Base-by-base conservation (phyloP, 1,284 basidiomycete species). In the Wolfiporia cocos region DNA sequence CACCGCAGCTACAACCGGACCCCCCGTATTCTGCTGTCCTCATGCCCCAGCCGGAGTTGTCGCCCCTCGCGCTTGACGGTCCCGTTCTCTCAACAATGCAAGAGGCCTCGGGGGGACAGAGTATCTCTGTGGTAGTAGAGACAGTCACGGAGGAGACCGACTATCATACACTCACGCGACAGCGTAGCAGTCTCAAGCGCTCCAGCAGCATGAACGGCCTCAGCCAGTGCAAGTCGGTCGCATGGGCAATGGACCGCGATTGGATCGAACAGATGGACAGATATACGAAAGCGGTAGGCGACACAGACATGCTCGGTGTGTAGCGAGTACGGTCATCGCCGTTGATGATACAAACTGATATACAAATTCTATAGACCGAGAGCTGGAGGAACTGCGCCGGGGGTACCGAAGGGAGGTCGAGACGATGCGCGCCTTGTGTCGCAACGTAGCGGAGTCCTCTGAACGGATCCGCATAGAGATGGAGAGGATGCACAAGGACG, bases 211-310 rank as follows among this genome's bases (percentile, higher is more conserved):
- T 66, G 35, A 67, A 64, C 50, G 62, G 69, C 33, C 55, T 71
- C 40, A 81, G 76, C 49, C 65, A 77, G 24, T 62, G 65, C n/a
- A 85, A 85, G 63, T 73, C 75, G 6, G 82, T 85, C 6, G 80
- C 81, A 26, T 85, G 82, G 82, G 82, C 82, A 23, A 81, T 82
- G 64, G 73, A 78, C 43, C 68, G 66, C 15, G 78, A 78, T 43
- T 70, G 76, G 64, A 66, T 71, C 28, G 69, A 70, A 9, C 76
- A 78, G 49, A 66, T 81, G 48, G 66, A 68, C 21, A 72, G 72
- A 51, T 81, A 78, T 53, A 66, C 73, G 17, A 66, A 70, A 46
- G 70, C 70, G 15, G 68, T 72, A 19, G 70, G 68, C 42, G 71
- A 76, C 49, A 71, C 73, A 2, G 76, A 81, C 42, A 65, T 68